Evolutionary conservation across 805 yeast species (phyloP).

Genomic region (Metschnikowia amazonensis): DNA sequence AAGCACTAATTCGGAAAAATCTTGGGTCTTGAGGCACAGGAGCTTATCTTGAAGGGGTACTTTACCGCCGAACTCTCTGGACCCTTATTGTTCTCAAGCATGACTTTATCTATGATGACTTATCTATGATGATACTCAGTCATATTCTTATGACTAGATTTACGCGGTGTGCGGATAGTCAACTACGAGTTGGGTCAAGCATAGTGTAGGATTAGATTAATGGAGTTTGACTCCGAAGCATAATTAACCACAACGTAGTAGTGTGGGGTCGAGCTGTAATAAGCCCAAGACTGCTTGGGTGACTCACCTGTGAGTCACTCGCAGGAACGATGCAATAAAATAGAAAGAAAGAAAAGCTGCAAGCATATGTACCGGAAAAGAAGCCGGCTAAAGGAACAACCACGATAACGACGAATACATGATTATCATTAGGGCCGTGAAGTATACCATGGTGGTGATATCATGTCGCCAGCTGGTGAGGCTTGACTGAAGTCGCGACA

Average conservation of each 20-base stretch:
- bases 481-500: background rate
- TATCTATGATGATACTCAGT: too few species aligned
- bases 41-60: background rate
- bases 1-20: background rate
- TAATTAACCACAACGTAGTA: too few species aligned
- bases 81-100: background rate
- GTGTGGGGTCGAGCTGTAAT: too few species aligned
- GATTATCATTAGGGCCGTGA: background rate
- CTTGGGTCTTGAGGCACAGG: background rate
- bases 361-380: background rate
- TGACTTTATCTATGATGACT: too few species aligned
- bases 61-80: background rate
- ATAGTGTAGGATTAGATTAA: too few species aligned
- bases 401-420: background rate
- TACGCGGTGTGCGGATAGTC: too few species aligned
- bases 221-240: too few species aligned
- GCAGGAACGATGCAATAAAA: background rate
- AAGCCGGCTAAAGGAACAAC: background rate
- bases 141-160: too few species aligned
- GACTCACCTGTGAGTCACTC: too few species aligned
- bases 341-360: background rate
- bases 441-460: background rate
- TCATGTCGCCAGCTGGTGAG: background rate
- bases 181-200: too few species aligned
- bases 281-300: too few species aligned